Evolutionary conservation across 2,329 filamentous ascomycete genomes (phyloP), one percentile per base, ranked within the genome.

Genomic region (Lasiodiplodia gonubiensis): DNA sequence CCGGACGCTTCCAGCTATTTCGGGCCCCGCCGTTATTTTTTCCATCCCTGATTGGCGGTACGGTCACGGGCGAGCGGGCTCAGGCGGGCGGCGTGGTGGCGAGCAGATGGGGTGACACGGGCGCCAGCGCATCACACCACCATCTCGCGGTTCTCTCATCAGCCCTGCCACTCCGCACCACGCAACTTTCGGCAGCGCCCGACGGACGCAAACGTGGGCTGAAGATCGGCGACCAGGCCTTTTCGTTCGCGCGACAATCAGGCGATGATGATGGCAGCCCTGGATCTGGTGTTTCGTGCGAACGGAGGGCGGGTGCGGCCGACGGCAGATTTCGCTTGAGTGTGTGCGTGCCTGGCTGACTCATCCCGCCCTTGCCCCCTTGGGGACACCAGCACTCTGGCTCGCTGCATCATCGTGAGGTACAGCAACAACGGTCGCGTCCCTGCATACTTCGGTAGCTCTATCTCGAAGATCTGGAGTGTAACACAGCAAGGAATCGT

Each of bases 31-130:
- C 21, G 25, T 48, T 55, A 48, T 48, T 35, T 57, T 48, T 14
- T 23, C 16, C 10, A 7, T 6, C 12, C 12, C 12, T 66, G 52
- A 66, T 57, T 66, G 63, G 51, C 37, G 27, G 33, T 3, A 16
- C 4, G 57, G 35, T 25, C 35, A 37, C 21, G 12, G 37, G 16
- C 14, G 25, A 21, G 39, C 25, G 25, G 39, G 25, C 23, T 48
- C 7, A 27, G 16, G 25, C 37, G 23, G n/a, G 49, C 18, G 2
- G 5, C 10, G 30, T 52, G 46, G 65, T 67, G 65, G 33, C 48
- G 46, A 48, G 57, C 55, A 23, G 63, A 33, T 65, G 65, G 65
- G 55, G 46, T 67, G 65, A 67, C 48, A 30, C 25, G 23, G 48
- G 33, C 48, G 48, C 49, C 23, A 33, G 52, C 48, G 27, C 2